A percentile compares a stretch with the other conserved stretches of the same genome.
Evolutionary conservation across 2,329 filamentous ascomycete genomes (phyloP).

Genomic region (Clonostachys rosea): DNA sequence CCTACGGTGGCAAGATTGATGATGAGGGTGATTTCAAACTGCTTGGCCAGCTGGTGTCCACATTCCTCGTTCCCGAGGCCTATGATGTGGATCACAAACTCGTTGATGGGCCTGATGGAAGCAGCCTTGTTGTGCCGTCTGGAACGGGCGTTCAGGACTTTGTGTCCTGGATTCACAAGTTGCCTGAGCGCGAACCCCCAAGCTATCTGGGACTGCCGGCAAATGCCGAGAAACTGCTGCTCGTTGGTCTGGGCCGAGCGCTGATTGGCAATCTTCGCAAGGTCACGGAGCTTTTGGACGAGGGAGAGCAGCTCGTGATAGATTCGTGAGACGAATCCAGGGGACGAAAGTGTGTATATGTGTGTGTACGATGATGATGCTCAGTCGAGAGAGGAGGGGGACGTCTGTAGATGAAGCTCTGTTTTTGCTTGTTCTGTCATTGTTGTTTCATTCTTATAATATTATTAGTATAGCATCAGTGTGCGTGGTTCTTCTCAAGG

Average conservation of each 20-base stretch:
- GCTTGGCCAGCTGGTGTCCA: constrained; percentile 68
- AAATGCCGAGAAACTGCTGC: constrained; percentile 91
- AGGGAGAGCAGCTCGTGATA: constrained; percentile 85
- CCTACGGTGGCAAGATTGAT: constrained; percentile 97
- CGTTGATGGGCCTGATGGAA: constrained; percentile 61
- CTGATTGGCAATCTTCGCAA: constrained; percentile 81
- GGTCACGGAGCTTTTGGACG: constrained; percentile 84
- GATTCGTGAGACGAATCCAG: constrained; percentile 36
- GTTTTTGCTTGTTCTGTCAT: background rate
- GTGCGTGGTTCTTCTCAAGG: no score
- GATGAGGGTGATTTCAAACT: constrained; percentile 78
- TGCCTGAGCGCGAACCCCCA: constrained; percentile 93
- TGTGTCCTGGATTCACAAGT: constrained; percentile 80
- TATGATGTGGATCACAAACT: constrained; percentile 92
- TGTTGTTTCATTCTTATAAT: background rate
- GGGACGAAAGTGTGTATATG: no score
- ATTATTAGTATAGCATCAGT: background rate
- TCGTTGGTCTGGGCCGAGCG: constrained; percentile 81
- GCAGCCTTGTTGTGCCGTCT: constrained; percentile 65
- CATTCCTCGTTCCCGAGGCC: constrained; percentile 78
- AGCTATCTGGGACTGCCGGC: constrained; percentile 91
- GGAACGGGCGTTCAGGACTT: constrained; percentile 84
- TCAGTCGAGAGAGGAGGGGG: background rate
- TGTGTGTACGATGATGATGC: background rate
- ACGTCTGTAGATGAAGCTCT: background rate